These are phyloP conservation scores for Diacronema lutheri DNA, from an alignment of 78 protist species.

Conservation along the genomic window DNA sequence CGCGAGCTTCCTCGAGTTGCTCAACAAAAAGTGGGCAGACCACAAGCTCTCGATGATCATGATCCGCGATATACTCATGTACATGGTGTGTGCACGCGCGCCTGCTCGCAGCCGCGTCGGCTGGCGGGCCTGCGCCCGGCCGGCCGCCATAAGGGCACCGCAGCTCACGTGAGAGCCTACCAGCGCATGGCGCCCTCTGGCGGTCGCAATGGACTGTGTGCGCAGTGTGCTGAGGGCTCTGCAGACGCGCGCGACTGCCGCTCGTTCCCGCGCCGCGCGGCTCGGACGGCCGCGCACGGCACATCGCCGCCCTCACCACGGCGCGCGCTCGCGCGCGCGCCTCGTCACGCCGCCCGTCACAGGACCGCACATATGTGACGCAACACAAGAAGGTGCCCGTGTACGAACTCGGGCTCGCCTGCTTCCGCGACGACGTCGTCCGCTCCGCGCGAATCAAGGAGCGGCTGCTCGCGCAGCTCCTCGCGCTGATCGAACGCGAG, in stretches of 20 bases:
- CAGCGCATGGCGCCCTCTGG: too few species aligned
- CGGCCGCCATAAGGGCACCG: too few species aligned
- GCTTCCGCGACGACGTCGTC: conserved; percentile 66
- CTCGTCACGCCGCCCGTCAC: too few species aligned
- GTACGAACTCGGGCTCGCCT: conserved; percentile 69
- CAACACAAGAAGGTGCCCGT: conserved; percentile 55
- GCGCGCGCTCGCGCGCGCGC: neutral
- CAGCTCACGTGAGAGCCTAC: too few species aligned
- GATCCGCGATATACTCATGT: conserved; percentile 91
- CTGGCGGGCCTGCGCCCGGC: too few species aligned
- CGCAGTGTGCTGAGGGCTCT: too few species aligned
- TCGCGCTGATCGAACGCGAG: conserved; percentile 65
- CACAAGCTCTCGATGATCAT: conserved; percentile 75
- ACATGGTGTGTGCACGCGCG: conserved; percentile 51
- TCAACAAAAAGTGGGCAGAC: conserved; percentile 68
- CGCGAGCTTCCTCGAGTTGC: conserved; percentile 46
- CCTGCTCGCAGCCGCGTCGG: too few species aligned
- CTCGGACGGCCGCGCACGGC: too few species aligned
- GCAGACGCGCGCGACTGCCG: too few species aligned
- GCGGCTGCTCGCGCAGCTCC: conserved; percentile 45
- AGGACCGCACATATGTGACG: conserved; percentile 72
- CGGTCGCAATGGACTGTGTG: too few species aligned
- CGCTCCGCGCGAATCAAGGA: conserved; percentile 51
- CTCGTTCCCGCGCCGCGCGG: too few species aligned
- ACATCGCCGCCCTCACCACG: too few species aligned